Conservation (phyloP, 495 filamentous ascomycete species). For the Terfezia boudieri region DNA sequence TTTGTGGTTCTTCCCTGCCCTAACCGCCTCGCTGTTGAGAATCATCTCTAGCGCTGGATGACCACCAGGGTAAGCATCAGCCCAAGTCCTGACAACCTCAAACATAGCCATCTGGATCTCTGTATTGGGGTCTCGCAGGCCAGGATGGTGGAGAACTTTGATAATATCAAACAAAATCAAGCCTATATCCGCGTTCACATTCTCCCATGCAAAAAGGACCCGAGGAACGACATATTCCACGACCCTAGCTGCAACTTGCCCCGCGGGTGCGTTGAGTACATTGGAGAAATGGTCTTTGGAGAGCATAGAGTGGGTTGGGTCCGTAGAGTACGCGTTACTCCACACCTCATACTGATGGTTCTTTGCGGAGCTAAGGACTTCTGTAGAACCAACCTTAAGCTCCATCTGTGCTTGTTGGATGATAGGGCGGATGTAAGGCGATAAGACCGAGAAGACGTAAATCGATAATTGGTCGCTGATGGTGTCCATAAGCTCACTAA, state of each 20-base stretch:
- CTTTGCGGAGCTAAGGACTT: conserved; percentile 56
- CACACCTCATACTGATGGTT: conserved; percentile 79
- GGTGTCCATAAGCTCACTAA: conserved; percentile 58
- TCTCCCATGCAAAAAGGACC: conserved; percentile 74
- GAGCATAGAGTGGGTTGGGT: conserved; percentile 85
- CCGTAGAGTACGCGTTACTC: conserved; percentile 62
- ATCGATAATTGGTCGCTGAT: conserved; percentile 79
- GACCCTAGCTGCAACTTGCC: conserved; percentile 54
- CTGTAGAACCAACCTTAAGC: conserved; percentile 61
- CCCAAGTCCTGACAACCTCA: conserved; percentile 56
- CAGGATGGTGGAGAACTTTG: conserved; percentile 74
- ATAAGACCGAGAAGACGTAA: conserved; percentile 70
- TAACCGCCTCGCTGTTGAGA: conserved; percentile 61
- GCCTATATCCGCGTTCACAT: conserved; percentile 52
- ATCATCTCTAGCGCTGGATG: conserved; percentile 40
- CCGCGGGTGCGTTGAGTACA: conserved; percentile 68
- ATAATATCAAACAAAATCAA: conserved; percentile 58
- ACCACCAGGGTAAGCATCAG: conserved; percentile 37
- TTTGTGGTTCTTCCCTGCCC: conserved; percentile 51
- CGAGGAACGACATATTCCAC: conserved; percentile 71
- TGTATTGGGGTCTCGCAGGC: conserved; percentile 40
- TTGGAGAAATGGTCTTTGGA: conserved; percentile 96
- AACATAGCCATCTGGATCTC: conserved; percentile 79
- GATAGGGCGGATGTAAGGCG: conserved; percentile 74
- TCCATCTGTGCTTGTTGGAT: conserved; percentile 66